Base-by-base conservation (phyloP, 805 yeast species). In the Cyberlindnera nakhonratchasimensis region DNA sequence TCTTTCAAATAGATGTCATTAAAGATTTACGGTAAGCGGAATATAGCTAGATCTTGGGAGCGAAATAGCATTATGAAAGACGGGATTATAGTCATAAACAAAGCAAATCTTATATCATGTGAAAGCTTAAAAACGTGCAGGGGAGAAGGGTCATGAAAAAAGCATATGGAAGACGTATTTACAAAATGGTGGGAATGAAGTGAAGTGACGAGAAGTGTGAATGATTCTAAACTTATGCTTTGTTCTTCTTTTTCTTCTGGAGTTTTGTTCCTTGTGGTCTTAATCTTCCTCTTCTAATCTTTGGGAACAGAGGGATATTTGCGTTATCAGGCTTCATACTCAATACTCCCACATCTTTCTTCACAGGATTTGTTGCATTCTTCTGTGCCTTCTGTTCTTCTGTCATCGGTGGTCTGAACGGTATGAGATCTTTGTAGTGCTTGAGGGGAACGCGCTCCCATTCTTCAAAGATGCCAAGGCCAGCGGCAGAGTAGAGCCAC, bases 401-500 rank as follows among this genome's bases (percentile, higher is more conserved):
- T 9, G 46, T 36, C 29, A 38, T 26, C 29, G 69, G 70, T 12
- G 63, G 64, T 16, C 55, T 58, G 43, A 59, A 67, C 1, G 72
- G 72, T 31, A 53, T 51, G 29, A 66, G 43, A 16, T 52, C 53
- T 33, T 45, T 47, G 25, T 36, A 37, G 17, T 31, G 39, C 19
- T 45, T 42, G 17, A 22, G 22, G 5, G 50, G 50, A 5, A 55
- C 50, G 8, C 61, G 52, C 8, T 61, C 61, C 39, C 57, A 52
- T 24, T 68, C 69, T 13, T 52, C 51, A 39, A 58, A 65, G n/a
- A 47, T 50, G 42, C 65, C 67, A 11, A 59, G 38, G 0, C 69
- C 69, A 1, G 67, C 56, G 1, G 69, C 67, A 11, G 69, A 63
- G 39, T 57, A 55, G 17, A 55, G 52, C 69, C 69, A 65, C 7